Percentiles rank a stretch among this genome's conserved stretches.
These are phyloP conservation scores for Russula griseocarnosa DNA, from an alignment of 768 basidiomycete genomes.

Conservation along the genomic window DNA sequence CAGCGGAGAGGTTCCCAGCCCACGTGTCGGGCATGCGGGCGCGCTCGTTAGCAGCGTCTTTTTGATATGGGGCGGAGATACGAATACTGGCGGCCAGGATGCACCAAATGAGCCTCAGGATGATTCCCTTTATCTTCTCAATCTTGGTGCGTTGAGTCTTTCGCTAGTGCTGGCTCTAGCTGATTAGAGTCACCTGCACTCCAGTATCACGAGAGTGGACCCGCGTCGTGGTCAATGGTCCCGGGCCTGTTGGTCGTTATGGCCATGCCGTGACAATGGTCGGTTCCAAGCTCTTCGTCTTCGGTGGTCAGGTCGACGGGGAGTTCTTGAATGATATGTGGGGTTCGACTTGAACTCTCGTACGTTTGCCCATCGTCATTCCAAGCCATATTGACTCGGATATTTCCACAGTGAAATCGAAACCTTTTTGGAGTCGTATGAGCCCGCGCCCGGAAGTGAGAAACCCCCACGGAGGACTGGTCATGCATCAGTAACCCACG, in stretches of 20 bases:
- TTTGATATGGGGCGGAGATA: constrained; percentile 98
- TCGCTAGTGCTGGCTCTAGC: neutral
- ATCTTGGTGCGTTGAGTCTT: constrained; percentile 65
- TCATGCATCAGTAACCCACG: constrained; percentile 80
- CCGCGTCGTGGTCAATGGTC: constrained; percentile 69
- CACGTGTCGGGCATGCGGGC: constrained; percentile 94
- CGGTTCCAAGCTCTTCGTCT: constrained; percentile 88
- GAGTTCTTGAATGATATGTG: constrained; percentile 93
- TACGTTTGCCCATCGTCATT: constrained; percentile 41
- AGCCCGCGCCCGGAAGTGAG: constrained; percentile 52
- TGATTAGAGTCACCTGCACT: neutral
- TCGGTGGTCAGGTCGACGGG: constrained; percentile 95
- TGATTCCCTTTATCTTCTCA: constrained; percentile 89
- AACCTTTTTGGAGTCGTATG: constrained; percentile 74
- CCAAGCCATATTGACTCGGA: constrained; percentile 16
- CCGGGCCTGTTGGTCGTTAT: constrained; percentile 83
- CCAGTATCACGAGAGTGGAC: constrained; percentile 95
- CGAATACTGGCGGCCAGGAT: constrained; percentile 67
- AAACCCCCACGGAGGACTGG: constrained; percentile 84
- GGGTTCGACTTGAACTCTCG: constrained; percentile 93
- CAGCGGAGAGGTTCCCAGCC: constrained; percentile 79
- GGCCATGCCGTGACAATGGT: constrained; percentile 95
- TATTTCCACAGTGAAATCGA: constrained; percentile 62
- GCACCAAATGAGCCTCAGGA: constrained; percentile 75
- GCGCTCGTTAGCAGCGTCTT: constrained; percentile 94